A percentile compares a stretch with the other conserved stretches of the same genome.
Evolutionary conservation across 371 early-diverging fungal species (phyloP).

Genomic region (Amoeboaphelidium occidentale): DNA sequence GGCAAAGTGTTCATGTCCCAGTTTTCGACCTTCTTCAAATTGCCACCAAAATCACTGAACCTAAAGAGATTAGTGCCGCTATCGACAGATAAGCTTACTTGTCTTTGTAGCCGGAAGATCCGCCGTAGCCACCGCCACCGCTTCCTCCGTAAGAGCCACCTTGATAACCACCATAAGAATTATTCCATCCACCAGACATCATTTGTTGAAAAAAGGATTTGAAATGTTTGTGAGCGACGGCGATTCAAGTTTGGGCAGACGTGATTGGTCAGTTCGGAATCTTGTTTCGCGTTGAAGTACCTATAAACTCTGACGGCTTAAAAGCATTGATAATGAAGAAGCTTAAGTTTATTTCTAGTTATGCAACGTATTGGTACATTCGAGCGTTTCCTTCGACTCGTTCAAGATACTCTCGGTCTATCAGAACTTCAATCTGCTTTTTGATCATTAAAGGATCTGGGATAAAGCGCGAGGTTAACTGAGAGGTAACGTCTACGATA

Average conservation of each 20-base stretch:
- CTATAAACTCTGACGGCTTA: too few relatives aligned
- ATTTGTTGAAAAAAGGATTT: too few relatives aligned
- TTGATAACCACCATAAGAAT: constrained; percentile 9
- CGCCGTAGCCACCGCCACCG: too few relatives aligned
- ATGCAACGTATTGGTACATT: too few relatives aligned
- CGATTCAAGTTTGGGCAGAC: too few relatives aligned
- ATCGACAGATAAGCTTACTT: background rate
- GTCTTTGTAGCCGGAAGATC: constrained; percentile 5
- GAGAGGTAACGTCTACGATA: constrained; percentile 30
- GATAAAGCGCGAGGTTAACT: background rate
- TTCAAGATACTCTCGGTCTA: constrained; percentile 72
- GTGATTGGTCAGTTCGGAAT: too few relatives aligned
- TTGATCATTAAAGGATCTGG: constrained; percentile 41
- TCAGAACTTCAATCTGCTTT: constrained; percentile 63
- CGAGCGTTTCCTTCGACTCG: constrained; percentile 31
- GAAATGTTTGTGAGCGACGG: too few relatives aligned
- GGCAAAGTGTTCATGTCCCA: background rate
- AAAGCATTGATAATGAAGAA: too few relatives aligned
- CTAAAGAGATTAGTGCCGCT: background rate
- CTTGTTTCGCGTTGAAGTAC: too few relatives aligned
- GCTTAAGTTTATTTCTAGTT: too few relatives aligned
- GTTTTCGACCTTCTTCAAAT: background rate
- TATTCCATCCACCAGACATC: constrained; percentile 4
- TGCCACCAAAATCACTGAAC: background rate
- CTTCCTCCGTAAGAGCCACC: too few relatives aligned